Evolutionary conservation across 495 filamentous ascomycete species (phyloP), one percentile per base, ranked within the genome.

Genomic region (Aspergillus diversus): DNA sequence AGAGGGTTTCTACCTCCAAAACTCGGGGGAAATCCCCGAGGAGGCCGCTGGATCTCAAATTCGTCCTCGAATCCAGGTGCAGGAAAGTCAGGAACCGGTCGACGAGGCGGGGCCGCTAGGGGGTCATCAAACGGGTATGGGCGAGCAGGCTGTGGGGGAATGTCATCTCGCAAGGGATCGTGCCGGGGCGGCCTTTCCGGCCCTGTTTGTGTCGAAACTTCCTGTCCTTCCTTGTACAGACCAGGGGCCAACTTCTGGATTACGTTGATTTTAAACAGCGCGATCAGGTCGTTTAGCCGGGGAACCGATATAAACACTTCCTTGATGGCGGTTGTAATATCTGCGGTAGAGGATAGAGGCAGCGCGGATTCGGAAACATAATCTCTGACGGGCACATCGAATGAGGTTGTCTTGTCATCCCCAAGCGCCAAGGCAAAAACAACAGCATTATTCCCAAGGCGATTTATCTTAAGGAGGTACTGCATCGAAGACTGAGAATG

Each of bases 41-140:
- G 83, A 2, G 88, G 92, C 1, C 86, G 80, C 53, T 90, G 84
- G 53, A 98, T 82, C 57, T 98, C 92, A 69, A 90, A 92, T 66
- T 97, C 93, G 77, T 98, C 93, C 62, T 97, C 95, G 68, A 98
- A 98, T 17, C 86, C 92, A 4, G 95, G 95, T 0, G 92, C 92
- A 0, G 88, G 83, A 64, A 96, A 92, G 59, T 93, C 74, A 17
- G 92, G 93, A 32, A 87, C 74, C 1, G 90, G 90, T 8, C 79
- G 83, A n/a, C 83, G 82, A 0, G 89, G 89, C 5, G 74, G 80
- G 3, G 78, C 79, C 5, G 86, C 85, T 7, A 93, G 79, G 11
- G 90, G 90, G 66, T 90, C 86, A 67, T 85, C 79, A 72, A 89
- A 89, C 11, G 87, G 91, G 63, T 84, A 84, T 33, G 86, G 89